A percentile compares a stretch with the other conserved stretches of the same genome.
phyloP scores from a whole-genome alignment of 2,329 filamentous ascomycete genomes.

The Verticillium alfalfae region DNA sequence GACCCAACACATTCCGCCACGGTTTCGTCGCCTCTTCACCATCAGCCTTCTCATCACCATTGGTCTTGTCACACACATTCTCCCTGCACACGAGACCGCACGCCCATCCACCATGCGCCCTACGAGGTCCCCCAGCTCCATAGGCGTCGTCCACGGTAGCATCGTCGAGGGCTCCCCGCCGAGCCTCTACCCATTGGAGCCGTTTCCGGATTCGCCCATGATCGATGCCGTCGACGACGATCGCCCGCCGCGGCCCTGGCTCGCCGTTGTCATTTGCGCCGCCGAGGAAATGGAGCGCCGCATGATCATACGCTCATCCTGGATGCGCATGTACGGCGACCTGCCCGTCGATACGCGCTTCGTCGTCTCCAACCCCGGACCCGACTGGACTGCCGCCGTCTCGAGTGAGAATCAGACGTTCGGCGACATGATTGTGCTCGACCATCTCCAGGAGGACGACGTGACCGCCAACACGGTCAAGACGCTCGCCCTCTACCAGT shows the following conservation, averaged over 20 bases:
- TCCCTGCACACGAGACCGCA: background rate
- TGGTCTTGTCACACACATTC: background rate
- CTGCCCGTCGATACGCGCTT: conserved; percentile 22
- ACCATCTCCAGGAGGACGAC: conserved; percentile 22
- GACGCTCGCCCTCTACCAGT: conserved; percentile 25
- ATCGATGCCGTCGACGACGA: background rate
- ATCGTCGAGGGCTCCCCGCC: background rate
- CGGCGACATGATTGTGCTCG: conserved; percentile 26
- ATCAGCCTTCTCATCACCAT: conserved; percentile 2
- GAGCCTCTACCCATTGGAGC: conserved; percentile 12
- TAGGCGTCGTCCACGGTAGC: conserved; percentile 8
- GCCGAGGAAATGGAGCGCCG: conserved; percentile 19
- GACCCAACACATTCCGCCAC: conserved; percentile 3
- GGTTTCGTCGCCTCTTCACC: conserved; percentile 4
- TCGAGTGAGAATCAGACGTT: conserved; percentile 22
- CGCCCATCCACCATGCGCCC: conserved; percentile 5
- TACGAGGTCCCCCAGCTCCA: conserved; percentile 7
- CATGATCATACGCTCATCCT: conserved; percentile 22
- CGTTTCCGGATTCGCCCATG: conserved; percentile 18
- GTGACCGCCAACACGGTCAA: conserved; percentile 25
- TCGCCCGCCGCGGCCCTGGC: conserved; percentile 15
- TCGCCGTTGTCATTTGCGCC: conserved; percentile 21
- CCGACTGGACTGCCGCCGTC: conserved; percentile 17
- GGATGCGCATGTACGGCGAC: conserved; percentile 22
- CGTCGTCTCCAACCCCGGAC: conserved; percentile 22